Evolutionary conservation across 768 basidiomycete species (phyloP).

Genomic region (Asterophora parasitica): DNA sequence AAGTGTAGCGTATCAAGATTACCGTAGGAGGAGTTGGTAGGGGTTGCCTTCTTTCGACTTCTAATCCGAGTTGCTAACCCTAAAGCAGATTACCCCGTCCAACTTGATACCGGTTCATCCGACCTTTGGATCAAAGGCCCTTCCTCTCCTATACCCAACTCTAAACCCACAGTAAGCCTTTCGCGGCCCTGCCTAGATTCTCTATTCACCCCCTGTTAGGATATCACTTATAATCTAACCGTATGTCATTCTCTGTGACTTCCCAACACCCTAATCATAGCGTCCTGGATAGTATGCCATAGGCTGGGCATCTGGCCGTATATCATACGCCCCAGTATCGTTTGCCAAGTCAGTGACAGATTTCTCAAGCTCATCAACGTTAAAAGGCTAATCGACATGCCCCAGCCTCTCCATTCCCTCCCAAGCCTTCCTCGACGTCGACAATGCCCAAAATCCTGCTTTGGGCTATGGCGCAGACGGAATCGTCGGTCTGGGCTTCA

Average conservation of each 20-base stretch:
- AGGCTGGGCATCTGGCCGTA: slow-evolving; percentile 68
- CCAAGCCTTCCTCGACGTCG: slow-evolving; percentile 70
- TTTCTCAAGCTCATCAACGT: not conserved
- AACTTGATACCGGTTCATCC: slow-evolving; percentile 82
- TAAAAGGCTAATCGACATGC: slow-evolving; percentile 1
- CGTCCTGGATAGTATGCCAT: slow-evolving; percentile 61
- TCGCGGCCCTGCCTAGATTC: not conserved
- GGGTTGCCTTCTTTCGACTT: not conserved
- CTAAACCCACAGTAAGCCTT: slow-evolving; percentile 42
- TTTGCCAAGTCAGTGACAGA: slow-evolving; percentile 60
- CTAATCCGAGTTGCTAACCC: slow-evolving; percentile 7
- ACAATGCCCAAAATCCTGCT: slow-evolving; percentile 64
- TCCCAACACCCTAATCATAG: slow-evolving; percentile 4
- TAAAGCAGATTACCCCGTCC: slow-evolving; percentile 58
- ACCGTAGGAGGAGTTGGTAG: slow-evolving; percentile 58
- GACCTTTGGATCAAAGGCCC: slow-evolving; percentile 69
- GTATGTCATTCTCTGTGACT: slow-evolving; percentile 31
- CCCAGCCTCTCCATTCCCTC: slow-evolving; percentile 54
- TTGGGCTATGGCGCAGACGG: slow-evolving; percentile 67
- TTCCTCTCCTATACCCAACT: slow-evolving; percentile 42
- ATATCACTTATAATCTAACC: slow-evolving; percentile 53
- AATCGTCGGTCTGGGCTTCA: slow-evolving; percentile 75
- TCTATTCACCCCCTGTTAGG: slow-evolving; percentile 23
- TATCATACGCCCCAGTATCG: slow-evolving; percentile 56
- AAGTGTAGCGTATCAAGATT: slow-evolving; percentile 38